Percentiles rank a stretch among this genome's conserved stretches.
phyloP scores from a whole-genome alignment of 176 grass and related monocot genomes.

The Triticum turgidum region DNA sequence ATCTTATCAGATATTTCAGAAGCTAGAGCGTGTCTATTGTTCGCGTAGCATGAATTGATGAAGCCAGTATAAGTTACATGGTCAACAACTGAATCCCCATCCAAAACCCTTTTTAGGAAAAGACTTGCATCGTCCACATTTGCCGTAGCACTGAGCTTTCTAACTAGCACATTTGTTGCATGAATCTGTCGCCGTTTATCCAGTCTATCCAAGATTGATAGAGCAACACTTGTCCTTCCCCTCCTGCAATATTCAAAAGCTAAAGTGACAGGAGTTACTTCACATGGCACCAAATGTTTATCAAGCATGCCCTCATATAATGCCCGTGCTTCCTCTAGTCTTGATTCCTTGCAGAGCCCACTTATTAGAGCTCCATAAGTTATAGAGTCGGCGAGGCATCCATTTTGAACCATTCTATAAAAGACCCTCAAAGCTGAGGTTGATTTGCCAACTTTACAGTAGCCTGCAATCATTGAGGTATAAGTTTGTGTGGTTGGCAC shows the following conservation, averaged over 20 bases:
- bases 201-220: conserved; percentile 63
- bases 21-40: conserved; percentile 63
- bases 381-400: conserved; percentile 67
- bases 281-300: conserved; percentile 78
- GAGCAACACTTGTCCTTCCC: conserved; percentile 44
- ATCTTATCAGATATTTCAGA: conserved; percentile 75
- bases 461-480: conserved; percentile 89
- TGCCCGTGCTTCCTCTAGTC: conserved; percentile 79
- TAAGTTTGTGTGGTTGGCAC: conserved; percentile 81
- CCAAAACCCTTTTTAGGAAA: conserved; percentile 70
- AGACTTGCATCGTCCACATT: conserved; percentile 63
- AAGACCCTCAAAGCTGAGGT: conserved; percentile 69
- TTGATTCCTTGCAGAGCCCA: conserved; percentile 82
- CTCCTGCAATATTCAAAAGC: conserved; percentile 74
- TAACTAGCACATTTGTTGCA: conserved; percentile 61
- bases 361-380: conserved; percentile 87
- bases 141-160: conserved; percentile 60
- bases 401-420: conserved; percentile 73
- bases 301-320: conserved; percentile 89
- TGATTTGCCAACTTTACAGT: conserved; percentile 73
- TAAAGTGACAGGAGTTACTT: conserved; percentile 77
- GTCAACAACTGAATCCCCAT: conserved; percentile 55
- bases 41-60: conserved; percentile 65
- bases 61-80: conserved; percentile 59
- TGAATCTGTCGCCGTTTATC: conserved; percentile 56